Base-by-base conservation (phyloP, 1,284 basidiomycete genomes). In the Ceratobasidium papillatum region DNA sequence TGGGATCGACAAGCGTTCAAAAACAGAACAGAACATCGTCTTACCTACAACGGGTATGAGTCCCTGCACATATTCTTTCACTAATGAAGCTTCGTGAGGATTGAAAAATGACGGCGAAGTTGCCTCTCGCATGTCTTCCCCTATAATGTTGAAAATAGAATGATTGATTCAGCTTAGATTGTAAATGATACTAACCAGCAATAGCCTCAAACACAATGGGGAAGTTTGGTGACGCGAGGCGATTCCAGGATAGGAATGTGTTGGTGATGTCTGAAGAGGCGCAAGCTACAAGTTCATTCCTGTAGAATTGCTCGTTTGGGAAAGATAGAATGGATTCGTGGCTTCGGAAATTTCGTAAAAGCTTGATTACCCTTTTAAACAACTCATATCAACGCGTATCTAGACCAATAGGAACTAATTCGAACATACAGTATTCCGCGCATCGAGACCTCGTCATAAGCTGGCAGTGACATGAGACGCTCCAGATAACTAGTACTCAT, bases 31-130 rank as follows among this genome's bases (percentile, higher is more conserved):
- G 17, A 22, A 32, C 11, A 9, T 9, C 12, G 22, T 32, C 25
- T 51, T 25, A 68, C 64, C 64, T 22, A 68, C 41, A 19, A 38
- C 34, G 32, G 64, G 49, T 9, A 68, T 5, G 38, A 85, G 79
- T n/a, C 75, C 74, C 74, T 80, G 72, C 12, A 86, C 81, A 77
- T 90, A 90, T 7, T 80, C 77, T 78, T 88, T 88, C 64, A 90
- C 87, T 64, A 86, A 82, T 0, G 84, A 80, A 0, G 84, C 85
- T 78, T 91, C 89, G 51, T 86, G 84, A 49, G 87, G 83, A 75
- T 91, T 91, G 82, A 90, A 90, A 81, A 89, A 91, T 0, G 89
- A 90, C 0, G 89, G 89, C 0, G 89, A 90, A 0, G 84, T 85
- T 1, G 85, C 85, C 78, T 91, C 89, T 11, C 89, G 85, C 52